These are phyloP conservation scores for Aspergillus novoparasiticus DNA, from an alignment of 2,329 filamentous ascomycete genomes.

Conservation along the genomic window DNA sequence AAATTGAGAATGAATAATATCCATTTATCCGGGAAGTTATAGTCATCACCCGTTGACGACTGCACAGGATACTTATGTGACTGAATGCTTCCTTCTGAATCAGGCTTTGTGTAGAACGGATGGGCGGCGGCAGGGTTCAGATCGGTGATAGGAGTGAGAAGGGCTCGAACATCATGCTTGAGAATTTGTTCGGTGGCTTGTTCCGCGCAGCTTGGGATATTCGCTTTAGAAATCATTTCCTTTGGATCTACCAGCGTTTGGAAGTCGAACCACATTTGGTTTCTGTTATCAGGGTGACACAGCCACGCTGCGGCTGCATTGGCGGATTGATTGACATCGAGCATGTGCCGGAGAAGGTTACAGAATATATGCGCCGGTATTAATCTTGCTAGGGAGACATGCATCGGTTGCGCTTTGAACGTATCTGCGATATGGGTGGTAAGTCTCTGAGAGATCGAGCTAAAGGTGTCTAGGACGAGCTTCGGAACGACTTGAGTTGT, in stretches of 20 bases:
- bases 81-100: slow-evolving; percentile 33
- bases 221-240: slow-evolving; percentile 44
- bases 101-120: slow-evolving; percentile 38
- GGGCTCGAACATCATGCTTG: slow-evolving; percentile 47
- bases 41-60: slow-evolving; percentile 39
- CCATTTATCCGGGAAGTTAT: slow-evolving; percentile 54
- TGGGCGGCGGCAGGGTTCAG: slow-evolving; percentile 30
- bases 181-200: slow-evolving; percentile 41
- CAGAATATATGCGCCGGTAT: slow-evolving; percentile 88
- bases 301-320: slow-evolving; percentile 94
- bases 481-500: slow-evolving; percentile 90
- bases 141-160: slow-evolving; percentile 45
- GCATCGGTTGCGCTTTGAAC: slow-evolving; percentile 80
- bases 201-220: slow-evolving; percentile 43
- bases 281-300: slow-evolving; percentile 82
- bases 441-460: slow-evolving; percentile 80
- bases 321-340: slow-evolving; percentile 89
- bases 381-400: slow-evolving; percentile 85
- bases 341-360: slow-evolving; percentile 78
- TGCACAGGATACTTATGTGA: slow-evolving; percentile 41
- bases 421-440: slow-evolving; percentile 80
- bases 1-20: slow-evolving; percentile 48
- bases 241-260: slow-evolving; percentile 42
- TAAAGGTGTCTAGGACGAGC: slow-evolving; percentile 80
- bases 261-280: slow-evolving; percentile 94